Evolutionary conservation across 192 early-diverging fungal species (phyloP), one percentile per base, ranked within the genome.

Genomic region (Coemansia sp.): DNA sequence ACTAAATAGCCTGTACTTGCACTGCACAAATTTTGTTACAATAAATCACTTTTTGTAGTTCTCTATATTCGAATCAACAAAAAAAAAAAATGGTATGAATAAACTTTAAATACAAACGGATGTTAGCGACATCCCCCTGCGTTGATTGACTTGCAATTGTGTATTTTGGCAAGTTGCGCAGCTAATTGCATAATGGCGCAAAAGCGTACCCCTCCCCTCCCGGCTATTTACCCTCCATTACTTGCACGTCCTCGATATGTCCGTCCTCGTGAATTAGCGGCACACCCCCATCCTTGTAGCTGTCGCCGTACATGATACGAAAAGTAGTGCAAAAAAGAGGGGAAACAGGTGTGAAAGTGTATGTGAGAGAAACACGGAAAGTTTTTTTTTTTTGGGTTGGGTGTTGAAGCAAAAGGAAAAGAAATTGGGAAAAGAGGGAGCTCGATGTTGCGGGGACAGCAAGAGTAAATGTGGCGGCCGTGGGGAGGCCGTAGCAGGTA

Each of bases 241-340:
- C 59, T 36, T 36, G 36, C 12, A 61, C 59, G 21, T 61, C 59
- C 10, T 61, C 59, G 21, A 61, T 32, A 36, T 39, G n/a, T 39
- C 59, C 59, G 59, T 61, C 59, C 34, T 61, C 59, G 59, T 38
- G 59, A 61, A 61, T 61, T 36, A 61, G 59, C 8, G 59, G 59
- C 31, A 61, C 59, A 17, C 21, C 36, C 21, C 59, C 59, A 15
- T 36, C 32, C 31, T 59, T 59, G 59, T 36, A 11, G 36, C 19
- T 38, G 34, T 61, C 19, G 19, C 10, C 9, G 32, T 23, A 23
- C 59, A 61, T 61, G n/a, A 11, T 61, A 19, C 19, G 23, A 48
- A 48, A 19, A 21, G 46, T 21, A 21, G 46, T 48, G 21, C 19
- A 48, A 48, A 19, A n/a, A 48, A 9, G 7, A 0, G 19, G 19